Percentiles rank a stretch among this genome's conserved stretches.
phyloP scores from a whole-genome alignment of 495 filamentous ascomycete species.

The Xylaria bambusicola region DNA sequence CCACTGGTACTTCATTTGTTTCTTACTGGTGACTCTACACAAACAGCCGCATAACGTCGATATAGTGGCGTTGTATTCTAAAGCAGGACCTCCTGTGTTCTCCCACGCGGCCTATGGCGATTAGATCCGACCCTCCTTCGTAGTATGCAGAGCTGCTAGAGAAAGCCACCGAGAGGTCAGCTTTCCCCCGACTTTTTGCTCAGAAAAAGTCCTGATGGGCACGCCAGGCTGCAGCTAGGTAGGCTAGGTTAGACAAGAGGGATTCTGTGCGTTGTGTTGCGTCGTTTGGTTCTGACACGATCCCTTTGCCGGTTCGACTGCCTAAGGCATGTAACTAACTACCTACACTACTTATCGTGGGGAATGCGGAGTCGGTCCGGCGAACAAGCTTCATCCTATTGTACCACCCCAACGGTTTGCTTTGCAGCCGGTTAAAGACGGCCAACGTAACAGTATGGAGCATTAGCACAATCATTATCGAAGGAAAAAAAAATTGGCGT shows the following conservation, averaged over 20 bases:
- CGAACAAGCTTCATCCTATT: background rate
- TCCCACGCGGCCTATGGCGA: conserved; percentile 7
- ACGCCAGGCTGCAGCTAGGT: background rate
- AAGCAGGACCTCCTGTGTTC: background rate
- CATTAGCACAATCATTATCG: too few species aligned
- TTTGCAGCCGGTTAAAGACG: background rate
- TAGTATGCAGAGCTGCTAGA: background rate
- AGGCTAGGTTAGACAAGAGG: background rate
- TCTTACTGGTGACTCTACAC: too few species aligned
- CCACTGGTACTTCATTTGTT: too few species aligned
- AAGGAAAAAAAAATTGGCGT: too few species aligned
- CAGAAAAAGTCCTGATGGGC: background rate
- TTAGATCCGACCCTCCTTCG: conserved; percentile 7
- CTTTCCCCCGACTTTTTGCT: background rate
- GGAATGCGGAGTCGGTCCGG: background rate
- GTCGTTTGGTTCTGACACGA: background rate
- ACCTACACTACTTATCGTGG: too few species aligned
- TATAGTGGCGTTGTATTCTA: conserved; percentile 2
- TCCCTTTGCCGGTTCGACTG: background rate
- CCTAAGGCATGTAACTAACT: too few species aligned
- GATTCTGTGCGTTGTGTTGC: too few species aligned
- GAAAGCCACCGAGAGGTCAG: background rate
- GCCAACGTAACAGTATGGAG: too few species aligned
- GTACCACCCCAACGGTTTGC: background rate
- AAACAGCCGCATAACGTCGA: background rate